phyloP scores from a whole-genome alignment of 495 filamentous ascomycete genomes.

The Aspergillus indologenus region DNA sequence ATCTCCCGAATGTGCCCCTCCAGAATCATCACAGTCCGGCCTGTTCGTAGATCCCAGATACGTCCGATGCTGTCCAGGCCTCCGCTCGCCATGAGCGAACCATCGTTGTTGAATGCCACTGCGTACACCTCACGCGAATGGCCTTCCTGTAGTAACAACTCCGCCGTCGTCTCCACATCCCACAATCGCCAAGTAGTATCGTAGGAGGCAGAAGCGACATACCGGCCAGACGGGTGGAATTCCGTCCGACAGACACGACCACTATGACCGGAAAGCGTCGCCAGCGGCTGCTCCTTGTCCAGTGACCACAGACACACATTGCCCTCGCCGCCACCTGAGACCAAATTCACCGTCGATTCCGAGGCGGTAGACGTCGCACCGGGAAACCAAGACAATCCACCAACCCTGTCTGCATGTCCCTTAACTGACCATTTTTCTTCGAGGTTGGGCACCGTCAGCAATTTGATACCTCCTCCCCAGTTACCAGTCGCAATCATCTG shows the following conservation, averaged over 20 bases:
- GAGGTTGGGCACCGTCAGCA: conserved; percentile 79
- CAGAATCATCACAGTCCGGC: conserved; percentile 91
- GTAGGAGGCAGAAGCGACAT: conserved; percentile 88
- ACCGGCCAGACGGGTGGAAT: conserved; percentile 89
- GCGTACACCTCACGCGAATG: conserved; percentile 90
- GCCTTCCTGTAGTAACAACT: conserved; percentile 88
- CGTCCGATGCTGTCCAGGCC: conserved; percentile 92
- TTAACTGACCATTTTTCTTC: conserved; percentile 69
- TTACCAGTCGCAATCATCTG: conserved; percentile 83
- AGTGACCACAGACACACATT: conserved; percentile 89
- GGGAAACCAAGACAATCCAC: conserved; percentile 88
- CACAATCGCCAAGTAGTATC: conserved; percentile 97
- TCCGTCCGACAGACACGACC: conserved; percentile 87
- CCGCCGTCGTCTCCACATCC: conserved; percentile 82
- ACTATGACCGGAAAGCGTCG: conserved; percentile 80
- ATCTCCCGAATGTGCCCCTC: conserved; percentile 94
- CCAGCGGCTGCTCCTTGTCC: conserved; percentile 73
- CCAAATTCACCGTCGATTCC: conserved; percentile 72
- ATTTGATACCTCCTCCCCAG: conserved; percentile 82
- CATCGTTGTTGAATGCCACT: conserved; percentile 84
- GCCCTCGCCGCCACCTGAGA: conserved; percentile 88
- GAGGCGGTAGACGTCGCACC: conserved; percentile 76
- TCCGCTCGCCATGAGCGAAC: conserved; percentile 83
- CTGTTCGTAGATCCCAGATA: conserved; percentile 95
- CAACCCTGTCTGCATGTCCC: conserved; percentile 82